Conservation (phyloP, 441 rosid species). For the Populus tomentosa region DNA sequence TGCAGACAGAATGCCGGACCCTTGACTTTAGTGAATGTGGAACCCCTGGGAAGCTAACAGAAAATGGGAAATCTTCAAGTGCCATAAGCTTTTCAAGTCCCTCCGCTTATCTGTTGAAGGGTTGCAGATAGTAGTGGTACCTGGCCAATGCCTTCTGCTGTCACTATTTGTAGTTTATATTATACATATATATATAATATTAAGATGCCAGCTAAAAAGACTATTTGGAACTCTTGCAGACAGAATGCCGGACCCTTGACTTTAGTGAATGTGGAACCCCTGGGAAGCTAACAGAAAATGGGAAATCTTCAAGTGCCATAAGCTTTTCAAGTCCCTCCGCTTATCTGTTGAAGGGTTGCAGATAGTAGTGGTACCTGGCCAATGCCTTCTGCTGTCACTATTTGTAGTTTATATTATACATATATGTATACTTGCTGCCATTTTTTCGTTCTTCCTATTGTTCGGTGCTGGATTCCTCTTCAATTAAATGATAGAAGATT, state of each 20-base stretch:
- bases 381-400: conserved; percentile 12
- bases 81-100: conserved; percentile 53
- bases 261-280: conserved; percentile 95
- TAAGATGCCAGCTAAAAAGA: background rate
- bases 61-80: conserved; percentile 35
- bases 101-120: conserved; percentile 76
- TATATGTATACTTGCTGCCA: conserved; percentile 2
- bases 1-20: conserved; percentile 71
- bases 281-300: conserved; percentile 44
- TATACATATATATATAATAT: too few relatives aligned
- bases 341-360: conserved; percentile 80
- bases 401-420: conserved; percentile 25
- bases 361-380: conserved; percentile 36
- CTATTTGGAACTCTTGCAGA: conserved; percentile 31
- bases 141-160: conserved; percentile 12
- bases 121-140: conserved; percentile 61
- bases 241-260: conserved; percentile 78
- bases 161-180: conserved; percentile 25
- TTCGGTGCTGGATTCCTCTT: background rate
- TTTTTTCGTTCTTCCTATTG: background rate
- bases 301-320: conserved; percentile 31
- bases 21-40: conserved; percentile 96
- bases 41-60: conserved; percentile 61
- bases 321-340: conserved; percentile 71
- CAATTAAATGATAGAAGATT: background rate